Evolutionary conservation across 495 filamentous ascomycete genomes (phyloP).

Genomic region (Oleoguttula mirabilis): DNA sequence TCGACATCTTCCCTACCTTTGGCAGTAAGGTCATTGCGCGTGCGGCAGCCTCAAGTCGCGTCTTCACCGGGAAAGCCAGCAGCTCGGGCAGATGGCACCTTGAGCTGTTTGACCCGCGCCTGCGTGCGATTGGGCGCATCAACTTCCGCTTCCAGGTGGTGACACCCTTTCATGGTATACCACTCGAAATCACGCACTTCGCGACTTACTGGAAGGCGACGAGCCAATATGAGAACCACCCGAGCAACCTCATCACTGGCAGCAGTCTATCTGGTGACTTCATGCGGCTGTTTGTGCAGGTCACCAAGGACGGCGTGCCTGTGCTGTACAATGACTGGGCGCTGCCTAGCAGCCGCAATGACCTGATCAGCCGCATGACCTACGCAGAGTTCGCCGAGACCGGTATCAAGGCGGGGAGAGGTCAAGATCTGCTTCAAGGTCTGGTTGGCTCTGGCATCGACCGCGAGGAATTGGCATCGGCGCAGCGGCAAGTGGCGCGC

Average conservation of each 20-base stretch:
- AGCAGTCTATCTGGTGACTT: slow-evolving; percentile 92
- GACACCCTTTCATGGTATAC: slow-evolving; percentile 87
- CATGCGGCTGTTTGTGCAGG: slow-evolving; percentile 77
- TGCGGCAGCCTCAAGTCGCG: slow-evolving; percentile 75
- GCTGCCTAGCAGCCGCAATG: slow-evolving; percentile 40
- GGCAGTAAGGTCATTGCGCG: slow-evolving; percentile 94
- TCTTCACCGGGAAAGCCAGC: slow-evolving; percentile 60
- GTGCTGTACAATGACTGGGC: slow-evolving; percentile 71
- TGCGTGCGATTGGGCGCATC: slow-evolving; percentile 89
- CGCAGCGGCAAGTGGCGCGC: slow-evolving; percentile 56
- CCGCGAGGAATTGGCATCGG: slow-evolving; percentile 38
- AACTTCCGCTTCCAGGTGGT: slow-evolving; percentile 91
- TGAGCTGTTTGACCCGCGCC: slow-evolving; percentile 80
- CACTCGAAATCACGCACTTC: slow-evolving; percentile 91
- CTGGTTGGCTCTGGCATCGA: slow-evolving; percentile 38
- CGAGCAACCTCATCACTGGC: slow-evolving; percentile 79
- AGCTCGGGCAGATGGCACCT: slow-evolving; percentile 73
- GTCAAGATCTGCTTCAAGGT: slow-evolving; percentile 36
- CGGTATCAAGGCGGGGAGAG: slow-evolving; percentile 8
- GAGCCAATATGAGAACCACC: slow-evolving; percentile 71
- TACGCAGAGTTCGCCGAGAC: slow-evolving; percentile 54
- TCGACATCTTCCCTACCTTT: slow-evolving; percentile 95
- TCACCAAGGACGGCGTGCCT: slow-evolving; percentile 75
- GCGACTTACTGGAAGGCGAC: slow-evolving; percentile 99
- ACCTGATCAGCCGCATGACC: slow-evolving; percentile 61